Percentiles rank a stretch among this genome's conserved stretches.
phyloP scores from a whole-genome alignment of 306 rosid species.

The Begonia masoniana region DNA sequence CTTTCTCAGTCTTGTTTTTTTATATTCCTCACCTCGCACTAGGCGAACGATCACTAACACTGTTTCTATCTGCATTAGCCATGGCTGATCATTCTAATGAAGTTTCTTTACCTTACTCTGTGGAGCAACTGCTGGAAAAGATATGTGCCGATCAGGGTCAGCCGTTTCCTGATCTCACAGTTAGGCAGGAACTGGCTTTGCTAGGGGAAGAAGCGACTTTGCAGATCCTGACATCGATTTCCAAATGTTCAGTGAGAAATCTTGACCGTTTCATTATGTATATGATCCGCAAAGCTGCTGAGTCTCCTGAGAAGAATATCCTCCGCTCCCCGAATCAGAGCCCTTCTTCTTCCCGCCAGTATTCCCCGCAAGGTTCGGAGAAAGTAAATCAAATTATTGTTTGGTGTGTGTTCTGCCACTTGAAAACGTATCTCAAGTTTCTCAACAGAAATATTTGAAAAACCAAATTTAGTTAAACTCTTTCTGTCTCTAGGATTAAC shows the following conservation, averaged over 20 bases:
- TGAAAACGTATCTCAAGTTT: neutral
- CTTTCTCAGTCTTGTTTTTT: too few species aligned
- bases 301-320: neutral
- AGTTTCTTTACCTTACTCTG: neutral
- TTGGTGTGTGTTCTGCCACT: neutral
- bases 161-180: neutral
- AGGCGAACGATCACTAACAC: too few species aligned
- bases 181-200: neutral
- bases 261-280: neutral
- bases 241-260: neutral
- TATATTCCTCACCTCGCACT: too few species aligned
- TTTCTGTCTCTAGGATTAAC: too few species aligned
- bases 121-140: neutral
- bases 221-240: neutral
- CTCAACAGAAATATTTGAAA: neutral
- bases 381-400: neutral
- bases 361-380: slow-evolving; percentile 5
- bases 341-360: neutral
- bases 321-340: neutral
- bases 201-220: neutral
- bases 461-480: too few species aligned
- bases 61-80: neutral
- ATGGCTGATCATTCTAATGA: neutral
- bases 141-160: neutral
- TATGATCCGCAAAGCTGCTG: slow-evolving; percentile 2